phyloP scores from a whole-genome alignment of 1,139 yeast species.

The Magnusiomyces sp. region DNA sequence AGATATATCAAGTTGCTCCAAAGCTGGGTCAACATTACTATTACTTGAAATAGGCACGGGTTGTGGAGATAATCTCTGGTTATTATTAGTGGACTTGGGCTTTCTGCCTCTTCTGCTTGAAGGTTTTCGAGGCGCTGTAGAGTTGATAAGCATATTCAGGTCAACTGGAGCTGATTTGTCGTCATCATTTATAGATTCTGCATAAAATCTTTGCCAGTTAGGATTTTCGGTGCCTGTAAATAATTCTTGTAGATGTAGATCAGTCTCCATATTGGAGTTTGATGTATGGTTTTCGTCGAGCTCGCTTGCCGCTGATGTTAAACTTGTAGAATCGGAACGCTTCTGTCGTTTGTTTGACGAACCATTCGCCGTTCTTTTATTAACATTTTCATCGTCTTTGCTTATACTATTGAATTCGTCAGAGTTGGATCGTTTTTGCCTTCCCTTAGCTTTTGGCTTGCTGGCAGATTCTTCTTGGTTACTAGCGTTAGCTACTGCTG shows the following conservation, averaged over 20 bases:
- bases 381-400: too few species aligned
- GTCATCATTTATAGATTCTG: conserved; percentile 4
- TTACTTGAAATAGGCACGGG: background rate
- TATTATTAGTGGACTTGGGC: background rate
- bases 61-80: background rate
- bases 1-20: conserved; percentile 7
- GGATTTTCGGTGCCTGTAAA: conserved; percentile 10
- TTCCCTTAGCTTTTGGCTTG: conserved; percentile 11
- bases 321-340: too few species aligned
- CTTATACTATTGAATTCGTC: too few species aligned
- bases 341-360: too few species aligned
- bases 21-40: conserved; percentile 12
- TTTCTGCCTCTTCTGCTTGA: conserved; percentile 1
- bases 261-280: conserved; percentile 7
- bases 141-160: conserved; percentile 7
- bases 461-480: conserved; percentile 10
- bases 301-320: too few species aligned
- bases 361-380: too few species aligned
- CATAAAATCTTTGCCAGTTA: conserved; percentile 14
- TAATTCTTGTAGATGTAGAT: conserved; percentile 10
- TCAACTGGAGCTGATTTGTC: conserved; percentile 10
- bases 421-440: conserved; percentile 4
- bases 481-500: conserved; percentile 3
- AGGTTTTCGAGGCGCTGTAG: background rate
- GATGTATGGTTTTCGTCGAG: too few species aligned